phyloP scores from a whole-genome alignment of 2,329 filamentous ascomycete species.

The Stemphylium beticola region DNA sequence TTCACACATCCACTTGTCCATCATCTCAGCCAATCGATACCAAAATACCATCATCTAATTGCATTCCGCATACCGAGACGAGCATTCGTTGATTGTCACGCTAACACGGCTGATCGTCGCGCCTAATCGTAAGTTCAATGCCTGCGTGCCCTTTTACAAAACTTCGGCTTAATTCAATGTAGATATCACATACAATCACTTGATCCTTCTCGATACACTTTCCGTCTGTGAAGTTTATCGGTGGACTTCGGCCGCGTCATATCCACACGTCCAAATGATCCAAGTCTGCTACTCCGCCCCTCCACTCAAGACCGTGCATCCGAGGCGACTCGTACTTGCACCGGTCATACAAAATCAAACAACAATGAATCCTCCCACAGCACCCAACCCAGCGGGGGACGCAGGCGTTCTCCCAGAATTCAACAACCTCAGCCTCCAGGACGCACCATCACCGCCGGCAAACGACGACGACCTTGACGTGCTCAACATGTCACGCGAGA shows the following conservation, averaged over 20 bases:
- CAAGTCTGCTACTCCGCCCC: conserved; percentile 42
- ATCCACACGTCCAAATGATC: conserved; percentile 36
- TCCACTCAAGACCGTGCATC: conserved; percentile 38
- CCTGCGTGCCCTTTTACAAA: not conserved
- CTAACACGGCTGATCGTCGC: conserved; percentile 6
- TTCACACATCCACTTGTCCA: conserved; percentile 2
- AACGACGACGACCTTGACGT: conserved; percentile 66
- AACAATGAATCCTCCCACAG: conserved; percentile 44
- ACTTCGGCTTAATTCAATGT: conserved; percentile 1
- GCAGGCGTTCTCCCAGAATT: conserved; percentile 50
- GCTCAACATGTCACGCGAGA: conserved; percentile 72
- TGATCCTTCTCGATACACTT: conserved; percentile 10
- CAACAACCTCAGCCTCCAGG: conserved; percentile 37
- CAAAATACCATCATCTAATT: not conserved
- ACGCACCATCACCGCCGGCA: conserved; percentile 48
- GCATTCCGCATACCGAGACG: conserved; percentile 1
- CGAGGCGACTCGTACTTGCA: conserved; percentile 37
- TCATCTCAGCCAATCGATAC: conserved; percentile 1
- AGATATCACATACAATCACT: conserved; percentile 5
- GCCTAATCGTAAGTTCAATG: conserved; percentile 12
- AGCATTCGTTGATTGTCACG: not conserved
- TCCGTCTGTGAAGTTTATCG: conserved; percentile 15
- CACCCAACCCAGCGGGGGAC: conserved; percentile 50
- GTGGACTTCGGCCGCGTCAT: conserved; percentile 32
- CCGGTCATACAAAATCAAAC: conserved; percentile 25